Percentiles rank a stretch among this genome's conserved stretches.
Evolutionary conservation across 208 protist genomes (phyloP).

Genomic region (Herpetomonas samuelpessoai): DNA sequence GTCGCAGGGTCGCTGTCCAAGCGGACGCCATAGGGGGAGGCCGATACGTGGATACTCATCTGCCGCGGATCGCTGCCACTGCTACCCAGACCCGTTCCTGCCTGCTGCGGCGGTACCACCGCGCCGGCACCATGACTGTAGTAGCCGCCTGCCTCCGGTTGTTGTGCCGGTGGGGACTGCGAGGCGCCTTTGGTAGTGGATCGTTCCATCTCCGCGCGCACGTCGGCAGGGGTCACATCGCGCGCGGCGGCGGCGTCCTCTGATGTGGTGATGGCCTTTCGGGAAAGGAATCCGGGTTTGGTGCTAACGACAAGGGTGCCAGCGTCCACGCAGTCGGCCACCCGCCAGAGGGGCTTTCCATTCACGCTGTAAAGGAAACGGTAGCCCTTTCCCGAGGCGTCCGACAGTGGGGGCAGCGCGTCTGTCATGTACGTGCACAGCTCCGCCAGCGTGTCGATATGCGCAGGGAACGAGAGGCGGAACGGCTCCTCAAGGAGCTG

Average conservation of each 20-base stretch:
- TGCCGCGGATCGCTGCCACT: neutral
- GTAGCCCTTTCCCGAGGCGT: slow-evolving; percentile 32
- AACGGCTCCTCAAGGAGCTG: slow-evolving; percentile 40
- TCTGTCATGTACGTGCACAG: slow-evolving; percentile 50
- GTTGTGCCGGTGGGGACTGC: neutral
- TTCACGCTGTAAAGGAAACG: slow-evolving; percentile 70
- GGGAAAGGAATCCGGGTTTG: slow-evolving; percentile 49
- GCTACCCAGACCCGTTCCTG: neutral
- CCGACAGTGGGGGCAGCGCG: slow-evolving; percentile 28
- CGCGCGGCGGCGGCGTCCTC: neutral
- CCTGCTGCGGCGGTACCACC: neutral
- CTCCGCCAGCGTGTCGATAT: slow-evolving; percentile 61
- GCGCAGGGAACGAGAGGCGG: slow-evolving; percentile 24
- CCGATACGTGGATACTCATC: neutral
- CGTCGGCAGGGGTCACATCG: too few species aligned
- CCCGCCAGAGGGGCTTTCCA: slow-evolving; percentile 72
- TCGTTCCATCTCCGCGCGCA: too few species aligned
- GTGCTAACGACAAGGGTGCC: slow-evolving; percentile 54
- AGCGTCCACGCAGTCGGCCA: slow-evolving; percentile 60
- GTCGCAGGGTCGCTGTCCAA: neutral
- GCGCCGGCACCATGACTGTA: neutral
- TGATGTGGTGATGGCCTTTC: slow-evolving; percentile 8
- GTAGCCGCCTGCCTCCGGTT: neutral
- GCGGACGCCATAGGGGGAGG: neutral
- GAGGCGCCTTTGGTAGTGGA: too few species aligned